These are phyloP conservation scores for Eucalyptus coolabah DNA, from an alignment of 345 rosid species.

Conservation along the genomic window DNA sequence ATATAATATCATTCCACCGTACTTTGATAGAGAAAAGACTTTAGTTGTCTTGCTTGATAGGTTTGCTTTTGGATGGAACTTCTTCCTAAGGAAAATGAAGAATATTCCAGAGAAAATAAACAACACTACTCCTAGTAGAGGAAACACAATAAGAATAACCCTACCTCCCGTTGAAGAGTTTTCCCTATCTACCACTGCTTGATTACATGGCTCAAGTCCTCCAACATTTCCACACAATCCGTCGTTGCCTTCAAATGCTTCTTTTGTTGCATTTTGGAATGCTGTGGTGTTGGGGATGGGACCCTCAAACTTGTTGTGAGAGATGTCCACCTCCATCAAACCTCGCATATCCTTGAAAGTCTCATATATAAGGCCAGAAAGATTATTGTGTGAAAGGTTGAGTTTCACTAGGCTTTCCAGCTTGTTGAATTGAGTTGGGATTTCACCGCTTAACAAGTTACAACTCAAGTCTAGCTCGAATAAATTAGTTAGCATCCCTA, in stretches of 20 bases:
- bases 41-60: neutral
- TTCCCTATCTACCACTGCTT: neutral
- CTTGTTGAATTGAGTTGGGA: neutral
- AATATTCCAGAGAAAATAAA: neutral
- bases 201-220: neutral
- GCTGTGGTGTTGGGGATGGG: conserved; percentile 9
- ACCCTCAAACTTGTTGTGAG: conserved; percentile 8
- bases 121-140: neutral
- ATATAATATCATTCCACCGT: neutral
- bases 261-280: neutral
- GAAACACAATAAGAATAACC: neutral
- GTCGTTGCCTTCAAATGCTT: neutral
- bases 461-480: neutral
- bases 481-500: neutral
- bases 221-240: conserved; percentile 8
- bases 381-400: conserved; percentile 16
- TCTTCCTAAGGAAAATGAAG: neutral
- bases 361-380: conserved; percentile 7
- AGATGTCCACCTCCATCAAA: neutral
- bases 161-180: neutral
- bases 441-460: conserved; percentile 9
- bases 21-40: neutral
- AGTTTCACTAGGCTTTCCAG: neutral
- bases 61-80: neutral
- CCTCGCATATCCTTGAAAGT: neutral